Evolutionary conservation across 1,284 basidiomycete species (phyloP).

Genomic region (Cryptococcus sp.): DNA sequence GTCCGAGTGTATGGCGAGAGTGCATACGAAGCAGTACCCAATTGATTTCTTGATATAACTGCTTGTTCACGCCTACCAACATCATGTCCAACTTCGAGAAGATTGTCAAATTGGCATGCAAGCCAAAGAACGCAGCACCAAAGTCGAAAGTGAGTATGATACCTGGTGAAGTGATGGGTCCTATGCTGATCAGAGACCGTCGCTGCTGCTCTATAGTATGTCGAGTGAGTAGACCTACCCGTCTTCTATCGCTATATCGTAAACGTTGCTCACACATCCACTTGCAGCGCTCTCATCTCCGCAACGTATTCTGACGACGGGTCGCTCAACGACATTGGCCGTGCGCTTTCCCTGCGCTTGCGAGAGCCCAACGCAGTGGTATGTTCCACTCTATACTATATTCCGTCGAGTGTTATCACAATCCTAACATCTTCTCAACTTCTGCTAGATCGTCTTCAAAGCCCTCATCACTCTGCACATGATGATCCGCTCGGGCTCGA

Average conservation of each 20-base stretch:
- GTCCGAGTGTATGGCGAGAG: no score
- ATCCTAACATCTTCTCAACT: neutral
- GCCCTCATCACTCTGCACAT: conserved; percentile 91
- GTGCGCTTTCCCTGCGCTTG: conserved; percentile 77
- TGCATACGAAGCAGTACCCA: no score
- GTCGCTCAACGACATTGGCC: conserved; percentile 86
- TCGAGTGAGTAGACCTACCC: conserved; percentile 40
- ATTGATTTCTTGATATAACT: no score
- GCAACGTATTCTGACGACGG: conserved; percentile 93
- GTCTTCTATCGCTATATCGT: neutral
- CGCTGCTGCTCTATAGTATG: conserved; percentile 42
- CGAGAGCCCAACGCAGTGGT: conserved; percentile 88
- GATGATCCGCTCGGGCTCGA: conserved; percentile 90
- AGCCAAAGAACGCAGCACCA: conserved; percentile 89
- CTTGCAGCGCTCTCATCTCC: conserved; percentile 83
- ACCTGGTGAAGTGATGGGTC: neutral
- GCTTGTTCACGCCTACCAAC: no score
- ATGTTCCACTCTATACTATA: conserved; percentile 44
- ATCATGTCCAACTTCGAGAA: conserved; percentile 37
- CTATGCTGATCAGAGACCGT: neutral
- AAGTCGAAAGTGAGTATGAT: conserved; percentile 74
- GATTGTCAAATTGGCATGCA: conserved; percentile 85
- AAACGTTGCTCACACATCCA: conserved; percentile 5
- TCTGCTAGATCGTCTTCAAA: conserved; percentile 84
- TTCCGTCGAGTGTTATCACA: neutral